Percentiles rank a stretch among this genome's conserved stretches.
Evolutionary conservation across 2,329 filamentous ascomycete genomes (phyloP).

Genomic region (Raffaelea arxii): DNA sequence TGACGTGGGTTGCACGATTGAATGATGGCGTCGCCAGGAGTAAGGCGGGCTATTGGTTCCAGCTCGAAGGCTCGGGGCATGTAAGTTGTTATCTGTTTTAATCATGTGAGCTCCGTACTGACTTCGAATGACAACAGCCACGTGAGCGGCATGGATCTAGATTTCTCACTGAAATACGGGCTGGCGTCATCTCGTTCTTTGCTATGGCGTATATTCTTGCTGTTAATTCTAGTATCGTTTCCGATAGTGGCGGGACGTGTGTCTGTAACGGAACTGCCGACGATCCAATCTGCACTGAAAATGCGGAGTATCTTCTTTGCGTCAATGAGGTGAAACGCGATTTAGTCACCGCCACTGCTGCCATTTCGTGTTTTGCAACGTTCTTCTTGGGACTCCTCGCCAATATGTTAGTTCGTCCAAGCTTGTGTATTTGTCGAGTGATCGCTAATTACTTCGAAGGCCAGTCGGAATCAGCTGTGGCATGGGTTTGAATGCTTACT

Average conservation of each 20-base stretch:
- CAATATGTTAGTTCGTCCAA: constrained; percentile 69
- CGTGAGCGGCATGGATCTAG: constrained; percentile 60
- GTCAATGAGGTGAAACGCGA: constrained; percentile 43
- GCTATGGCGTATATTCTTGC: constrained; percentile 82
- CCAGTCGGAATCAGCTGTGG: constrained; percentile 30
- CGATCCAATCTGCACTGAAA: constrained; percentile 16
- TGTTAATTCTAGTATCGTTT: constrained; percentile 60
- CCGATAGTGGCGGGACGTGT: constrained; percentile 69
- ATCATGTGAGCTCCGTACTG: not conserved
- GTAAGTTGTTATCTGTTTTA: constrained; percentile 37
- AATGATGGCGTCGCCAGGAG: constrained; percentile 45
- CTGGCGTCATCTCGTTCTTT: constrained; percentile 69
- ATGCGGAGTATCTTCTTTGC: constrained; percentile 14
- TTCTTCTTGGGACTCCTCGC: constrained; percentile 74
- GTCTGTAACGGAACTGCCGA: constrained; percentile 42
- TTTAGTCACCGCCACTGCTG: constrained; percentile 72
- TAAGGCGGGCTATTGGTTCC: constrained; percentile 62
- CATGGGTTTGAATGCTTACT: constrained; percentile 60
- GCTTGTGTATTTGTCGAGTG: constrained; percentile 33
- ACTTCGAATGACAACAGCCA: not conserved
- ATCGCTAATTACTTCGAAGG: constrained; percentile 3
- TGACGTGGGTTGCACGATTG: not conserved
- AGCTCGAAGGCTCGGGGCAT: constrained; percentile 73
- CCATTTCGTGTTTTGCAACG: constrained; percentile 62
- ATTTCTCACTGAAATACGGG: constrained; percentile 70